Evolutionary conservation across 2,329 filamentous ascomycete species (phyloP).

Genomic region (Teratosphaeria destructans): DNA sequence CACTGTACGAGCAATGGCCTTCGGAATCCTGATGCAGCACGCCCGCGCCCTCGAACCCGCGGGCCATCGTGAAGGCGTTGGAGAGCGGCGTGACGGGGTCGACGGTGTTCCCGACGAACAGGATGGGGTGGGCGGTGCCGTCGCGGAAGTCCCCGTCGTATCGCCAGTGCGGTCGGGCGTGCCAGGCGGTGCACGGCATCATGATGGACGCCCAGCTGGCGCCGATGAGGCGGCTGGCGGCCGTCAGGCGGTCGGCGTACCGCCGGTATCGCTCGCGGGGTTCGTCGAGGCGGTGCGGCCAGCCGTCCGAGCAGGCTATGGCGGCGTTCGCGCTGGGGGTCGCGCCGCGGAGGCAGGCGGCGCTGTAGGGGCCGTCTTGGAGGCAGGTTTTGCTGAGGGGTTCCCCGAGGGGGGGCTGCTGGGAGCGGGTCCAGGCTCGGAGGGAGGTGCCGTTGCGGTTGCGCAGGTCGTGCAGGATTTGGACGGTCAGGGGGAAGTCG

Average conservation of each 20-base stretch:
- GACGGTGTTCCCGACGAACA: conserved; percentile 47
- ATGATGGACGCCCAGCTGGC: conserved; percentile 26
- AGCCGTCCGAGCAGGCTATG: conserved; percentile 29
- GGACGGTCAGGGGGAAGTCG: conserved; percentile 21
- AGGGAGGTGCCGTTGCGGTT: conserved; percentile 17
- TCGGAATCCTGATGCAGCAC: conserved; percentile 35
- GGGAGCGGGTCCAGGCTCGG: conserved; percentile 33
- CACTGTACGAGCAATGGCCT: conserved; percentile 22
- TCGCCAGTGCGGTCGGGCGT: conserved; percentile 9
- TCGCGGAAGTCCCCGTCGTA: conserved; percentile 16
- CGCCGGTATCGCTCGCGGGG: conserved; percentile 11
- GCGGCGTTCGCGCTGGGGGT: conserved; percentile 9
- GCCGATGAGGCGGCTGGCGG: conserved; percentile 24
- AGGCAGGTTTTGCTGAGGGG: conserved; percentile 13
- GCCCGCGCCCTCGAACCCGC: conserved; percentile 29
- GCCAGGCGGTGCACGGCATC: conserved; percentile 26
- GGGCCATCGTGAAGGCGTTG: conserved; percentile 35
- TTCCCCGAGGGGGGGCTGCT: conserved; percentile 13
- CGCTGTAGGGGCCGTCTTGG: conserved; percentile 21
- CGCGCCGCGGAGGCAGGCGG: conserved; percentile 6
- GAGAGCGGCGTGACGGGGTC: conserved; percentile 50
- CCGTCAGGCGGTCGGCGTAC: conserved; percentile 15
- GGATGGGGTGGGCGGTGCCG: conserved; percentile 43
- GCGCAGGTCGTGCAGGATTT: conserved; percentile 24
- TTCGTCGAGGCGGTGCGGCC: conserved; percentile 19